Conservation (phyloP, 1,284 basidiomycete species). For the Fomitopsis schrenkii region DNA sequence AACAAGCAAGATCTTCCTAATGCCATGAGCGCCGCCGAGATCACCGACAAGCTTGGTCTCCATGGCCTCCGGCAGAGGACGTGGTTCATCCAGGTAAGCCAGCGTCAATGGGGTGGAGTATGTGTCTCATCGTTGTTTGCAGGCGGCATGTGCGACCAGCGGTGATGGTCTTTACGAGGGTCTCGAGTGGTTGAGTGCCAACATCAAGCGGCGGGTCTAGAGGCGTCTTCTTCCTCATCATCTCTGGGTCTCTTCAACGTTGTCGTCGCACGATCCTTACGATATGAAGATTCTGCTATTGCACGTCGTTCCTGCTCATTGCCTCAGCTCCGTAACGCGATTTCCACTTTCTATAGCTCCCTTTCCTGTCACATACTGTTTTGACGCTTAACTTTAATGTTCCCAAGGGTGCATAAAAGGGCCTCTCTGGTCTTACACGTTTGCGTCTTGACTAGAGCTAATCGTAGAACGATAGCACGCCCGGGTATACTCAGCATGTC, state of each 20-base stretch:
- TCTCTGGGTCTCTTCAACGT: slow-evolving; percentile 28
- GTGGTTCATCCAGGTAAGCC: slow-evolving; percentile 95
- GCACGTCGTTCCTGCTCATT: slow-evolving; percentile 20
- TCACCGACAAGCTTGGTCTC: slow-evolving; percentile 99
- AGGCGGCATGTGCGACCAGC: slow-evolving; percentile 98
- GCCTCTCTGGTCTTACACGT: slow-evolving; percentile 4
- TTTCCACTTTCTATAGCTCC: slow-evolving; percentile 14
- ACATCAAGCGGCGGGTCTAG: slow-evolving; percentile 83
- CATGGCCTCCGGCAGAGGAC: slow-evolving; percentile 96
- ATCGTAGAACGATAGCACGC: background rate
- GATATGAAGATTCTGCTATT: slow-evolving; percentile 26
- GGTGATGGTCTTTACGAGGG: slow-evolving; percentile 99
- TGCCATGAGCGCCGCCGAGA: slow-evolving; percentile 99
- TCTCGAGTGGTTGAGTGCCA: slow-evolving; percentile 91
- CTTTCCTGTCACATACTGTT: slow-evolving; percentile 23
- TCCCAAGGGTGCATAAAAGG: slow-evolving; percentile 17
- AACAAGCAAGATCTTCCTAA: slow-evolving; percentile 99
- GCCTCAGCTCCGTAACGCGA: slow-evolving; percentile 18
- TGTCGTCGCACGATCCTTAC: slow-evolving; percentile 35
- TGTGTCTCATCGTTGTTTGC: slow-evolving; percentile 13
- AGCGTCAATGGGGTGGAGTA: slow-evolving; percentile 7
- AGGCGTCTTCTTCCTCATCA: slow-evolving; percentile 19
- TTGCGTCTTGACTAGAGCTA: background rate
- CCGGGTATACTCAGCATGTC: slow-evolving; percentile 11
- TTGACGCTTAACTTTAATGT: slow-evolving; percentile 18